Evolutionary conservation across 441 rosid species (phyloP), one percentile per base, ranked within the genome.

Genomic region (Melastoma candidum): DNA sequence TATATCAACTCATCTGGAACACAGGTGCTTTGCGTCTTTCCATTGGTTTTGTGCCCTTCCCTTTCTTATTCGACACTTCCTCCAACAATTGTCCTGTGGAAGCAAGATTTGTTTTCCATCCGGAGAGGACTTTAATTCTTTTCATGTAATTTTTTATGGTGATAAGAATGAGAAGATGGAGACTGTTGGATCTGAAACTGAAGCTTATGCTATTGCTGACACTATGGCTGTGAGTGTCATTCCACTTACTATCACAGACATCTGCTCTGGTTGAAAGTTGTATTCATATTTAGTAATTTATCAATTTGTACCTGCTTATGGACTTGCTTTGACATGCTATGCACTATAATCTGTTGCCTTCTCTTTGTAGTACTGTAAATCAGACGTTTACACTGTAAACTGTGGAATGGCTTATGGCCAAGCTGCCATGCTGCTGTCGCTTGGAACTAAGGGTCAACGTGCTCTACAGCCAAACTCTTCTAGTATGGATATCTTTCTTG

Each of bases 361-460:
- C 58, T 47, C 57, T 39, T 29, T 69, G 52, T 63, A 90, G 95
- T 73, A 69, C 53, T 80, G 90, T 81, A 77, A 74, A 64, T 65
- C 93, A 61, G 71, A 75, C 22, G 76, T 87, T 12, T 78, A 81
- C 68, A 87, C 96, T 2, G 77, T 87, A 67, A 90, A 87, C 47
- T 73, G 81, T 53, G 88, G 93, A 55, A 77, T 78, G 93, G 98
- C 96, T 53, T 80, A 60, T 68, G 98, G 98, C 71, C 95, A 85
- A 80, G 95, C 98, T 53, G 96, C 88, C 55, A 85, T 87, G 98
- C 85, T 87, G 74, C 77, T 90, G 14, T 72, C 93, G 25, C 75
- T 74, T 26, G 98, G 96, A 72, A 69, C 78, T 48, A 85, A 77
- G 71, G 98, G 95, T 53, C 70, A 60, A 57, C 96, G 95, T 53